Base-by-base conservation (phyloP, 805 yeast species). In the Yarrowia divulgata region DNA sequence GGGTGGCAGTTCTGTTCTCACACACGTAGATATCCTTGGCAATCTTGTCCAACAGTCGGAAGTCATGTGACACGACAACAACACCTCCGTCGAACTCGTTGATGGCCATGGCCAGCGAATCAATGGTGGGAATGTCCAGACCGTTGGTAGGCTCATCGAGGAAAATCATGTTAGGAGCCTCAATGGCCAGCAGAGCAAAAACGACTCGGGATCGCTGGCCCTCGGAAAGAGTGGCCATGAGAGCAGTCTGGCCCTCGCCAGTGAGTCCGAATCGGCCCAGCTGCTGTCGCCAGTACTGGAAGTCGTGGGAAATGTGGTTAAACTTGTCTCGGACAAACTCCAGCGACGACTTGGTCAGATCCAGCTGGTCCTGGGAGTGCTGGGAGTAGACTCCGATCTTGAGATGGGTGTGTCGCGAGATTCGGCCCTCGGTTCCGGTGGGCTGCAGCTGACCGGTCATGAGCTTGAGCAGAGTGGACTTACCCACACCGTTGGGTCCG, bases 71-170 rank as follows among this genome's bases (percentile, higher is more conserved):
- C 73, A 95, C 99, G 70, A 95, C 97, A 74, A 93, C 97, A 68
- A 94, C 97, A 86, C 99, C 99, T 83, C 99, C 99, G 78, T 89
- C 90, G 85, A 91, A 95, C 40, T 87, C 90, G 74, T 93, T 89
- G 79, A 95, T 94, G 73, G 99, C 99, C 69, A 90, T 97, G 68
- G 98, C 99, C 76, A 95, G 85, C 54, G 99, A 95, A 82, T 95
- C 99, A 79, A 95, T 95, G 67, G 99, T 93, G 77, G 98, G 93
- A 76, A 95, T 94, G 85, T 95, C 99, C 81, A 95, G 85, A 86
- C 98, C 98, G 86, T 95, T 95, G 74, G 99, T 95, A 87, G 99
- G 99, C 89, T 95, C 99, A 85, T 95, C 99, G 82, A 95, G 85
- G 79, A 95, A 84, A 76, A 95, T 84, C 80, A 95, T 91, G 82